Evolutionary conservation across 164 flowering plant genomes (phyloP), one percentile per base, ranked within the genome.

Genomic region (Protea cynaroides): DNA sequence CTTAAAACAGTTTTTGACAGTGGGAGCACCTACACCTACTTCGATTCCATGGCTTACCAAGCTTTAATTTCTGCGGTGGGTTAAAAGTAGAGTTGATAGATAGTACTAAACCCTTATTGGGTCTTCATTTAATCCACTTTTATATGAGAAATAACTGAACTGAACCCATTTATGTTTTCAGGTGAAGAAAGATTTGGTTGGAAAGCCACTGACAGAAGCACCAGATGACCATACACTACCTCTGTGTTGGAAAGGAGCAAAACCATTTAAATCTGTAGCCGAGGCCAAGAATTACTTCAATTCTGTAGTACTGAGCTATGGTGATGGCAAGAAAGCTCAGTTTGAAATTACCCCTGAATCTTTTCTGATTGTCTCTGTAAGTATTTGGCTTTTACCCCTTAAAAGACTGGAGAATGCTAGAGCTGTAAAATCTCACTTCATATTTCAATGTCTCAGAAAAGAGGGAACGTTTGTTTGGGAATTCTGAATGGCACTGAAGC

Each of bases 1-100:
- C 85, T 88, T 37, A 64, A 25, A 17, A 70, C 79, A 51, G 68
- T 84, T 59, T 95, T 95, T 46, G 99, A 95, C 81, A 95, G 91
- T 65, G 97, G 99, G 62, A 90, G 96, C 77, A 83, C 99, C 59
- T 94, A 83, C 74, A 83, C 88, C 1, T 94, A 94, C 78, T 75
- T 94, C 22, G 72, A 59, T 67, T 75, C 84, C 46, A 79, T 63
- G 68, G 84, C 89, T 43, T 94, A 94, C 75, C 68, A 83, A 46
- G 74, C 79, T 37, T 56, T 91, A 18, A 57, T 82, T 44, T 69
- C 72, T 52, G 70, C 59, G 70, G 97, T 93, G 64, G 78, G 94
- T 76, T 56, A 63, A 46, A 40, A 50, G 56, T 12, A 40, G 34
- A 29, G 34, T 29, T 40, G 17, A 24, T 21, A 21, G 3, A 23